Conservation (phyloP, 2,329 filamentous ascomycete species). For the Aphanoascus verrucosus region DNA sequence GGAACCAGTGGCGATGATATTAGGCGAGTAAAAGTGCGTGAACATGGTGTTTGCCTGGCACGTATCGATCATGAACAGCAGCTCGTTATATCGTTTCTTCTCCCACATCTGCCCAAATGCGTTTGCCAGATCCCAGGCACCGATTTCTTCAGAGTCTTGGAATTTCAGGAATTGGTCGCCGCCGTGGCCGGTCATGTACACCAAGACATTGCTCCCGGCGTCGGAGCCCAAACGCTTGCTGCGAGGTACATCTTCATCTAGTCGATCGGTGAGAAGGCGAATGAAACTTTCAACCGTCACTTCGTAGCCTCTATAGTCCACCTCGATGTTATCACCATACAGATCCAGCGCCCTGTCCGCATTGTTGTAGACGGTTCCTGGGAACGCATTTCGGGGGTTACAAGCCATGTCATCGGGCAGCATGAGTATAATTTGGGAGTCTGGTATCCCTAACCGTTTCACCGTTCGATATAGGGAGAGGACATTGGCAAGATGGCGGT, state of each 20-base stretch:
- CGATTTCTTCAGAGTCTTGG: slow-evolving; percentile 95
- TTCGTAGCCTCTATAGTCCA: slow-evolving; percentile 95
- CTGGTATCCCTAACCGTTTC: slow-evolving; percentile 92
- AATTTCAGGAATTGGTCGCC: slow-evolving; percentile 98
- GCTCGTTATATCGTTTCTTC: slow-evolving; percentile 97
- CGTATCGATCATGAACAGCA: slow-evolving; percentile 99
- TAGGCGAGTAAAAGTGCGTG: slow-evolving; percentile 92
- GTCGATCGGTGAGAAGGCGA: slow-evolving; percentile 81
- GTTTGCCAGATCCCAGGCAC: slow-evolving; percentile 88
- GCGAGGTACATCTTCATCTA: slow-evolving; percentile 86
- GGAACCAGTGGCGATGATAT: slow-evolving; percentile 95
- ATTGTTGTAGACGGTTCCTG: slow-evolving; percentile 96
- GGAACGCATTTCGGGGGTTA: slow-evolving; percentile 96
- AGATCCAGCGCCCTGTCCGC: slow-evolving; percentile 89
- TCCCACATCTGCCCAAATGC: slow-evolving; percentile 99
- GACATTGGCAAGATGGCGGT: slow-evolving; percentile 94
- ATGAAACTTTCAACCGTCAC: slow-evolving; percentile 99
- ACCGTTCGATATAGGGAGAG: slow-evolving; percentile 96
- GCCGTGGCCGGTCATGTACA: slow-evolving; percentile 98
- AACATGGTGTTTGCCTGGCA: slow-evolving; percentile 99
- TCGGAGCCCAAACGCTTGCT: slow-evolving; percentile 92
- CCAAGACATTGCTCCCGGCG: slow-evolving; percentile 88
- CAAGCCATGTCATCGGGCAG: slow-evolving; percentile 99
- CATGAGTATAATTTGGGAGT: slow-evolving; percentile 99
- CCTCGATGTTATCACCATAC: slow-evolving; percentile 97